These are phyloP conservation scores for Eutrema yunnanense DNA, from an alignment of 345 rosid species.

Conservation along the genomic window DNA sequence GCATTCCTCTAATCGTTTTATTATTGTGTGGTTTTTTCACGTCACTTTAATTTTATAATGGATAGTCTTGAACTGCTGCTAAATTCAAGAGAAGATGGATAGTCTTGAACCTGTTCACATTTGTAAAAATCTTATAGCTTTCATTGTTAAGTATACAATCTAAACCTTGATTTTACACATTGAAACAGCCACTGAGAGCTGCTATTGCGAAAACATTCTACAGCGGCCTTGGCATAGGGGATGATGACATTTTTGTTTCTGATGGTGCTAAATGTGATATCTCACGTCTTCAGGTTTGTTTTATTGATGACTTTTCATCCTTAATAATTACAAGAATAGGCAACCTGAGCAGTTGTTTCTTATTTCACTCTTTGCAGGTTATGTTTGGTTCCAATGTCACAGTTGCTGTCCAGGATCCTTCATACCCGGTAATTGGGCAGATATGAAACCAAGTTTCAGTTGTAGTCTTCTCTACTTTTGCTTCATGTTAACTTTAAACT, in stretches of 20 bases:
- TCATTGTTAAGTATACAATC: background rate
- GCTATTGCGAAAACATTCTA: constrained; percentile 76
- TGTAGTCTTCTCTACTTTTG: background rate
- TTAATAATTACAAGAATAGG: background rate
- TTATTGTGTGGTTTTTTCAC: background rate
- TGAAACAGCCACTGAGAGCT: constrained; percentile 68
- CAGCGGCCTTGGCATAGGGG: constrained; percentile 69
- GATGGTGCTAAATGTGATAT: constrained; percentile 99
- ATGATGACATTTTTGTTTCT: constrained; percentile 86
- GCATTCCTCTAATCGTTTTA: background rate
- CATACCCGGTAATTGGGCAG: constrained; percentile 74
- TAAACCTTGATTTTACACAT: constrained; percentile 1
- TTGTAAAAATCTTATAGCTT: background rate
- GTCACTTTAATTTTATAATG: background rate
- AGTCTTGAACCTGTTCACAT: background rate
- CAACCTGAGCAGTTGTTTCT: constrained; percentile 3
- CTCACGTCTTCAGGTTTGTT: constrained; percentile 88
- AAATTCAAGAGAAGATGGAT: background rate
- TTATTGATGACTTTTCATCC: background rate
- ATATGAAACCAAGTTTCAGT: background rate
- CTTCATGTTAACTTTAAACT: background rate
- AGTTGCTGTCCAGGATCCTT: constrained; percentile 95
- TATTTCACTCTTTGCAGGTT: constrained; percentile 41
- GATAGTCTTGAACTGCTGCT: background rate
- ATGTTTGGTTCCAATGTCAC: constrained; percentile 80